A percentile compares a stretch with the other conserved stretches of the same genome.
Evolutionary conservation across 225 moss, liverwort and hornwort genomes (phyloP).

Genomic region (Pseudoscleropodium purum): DNA sequence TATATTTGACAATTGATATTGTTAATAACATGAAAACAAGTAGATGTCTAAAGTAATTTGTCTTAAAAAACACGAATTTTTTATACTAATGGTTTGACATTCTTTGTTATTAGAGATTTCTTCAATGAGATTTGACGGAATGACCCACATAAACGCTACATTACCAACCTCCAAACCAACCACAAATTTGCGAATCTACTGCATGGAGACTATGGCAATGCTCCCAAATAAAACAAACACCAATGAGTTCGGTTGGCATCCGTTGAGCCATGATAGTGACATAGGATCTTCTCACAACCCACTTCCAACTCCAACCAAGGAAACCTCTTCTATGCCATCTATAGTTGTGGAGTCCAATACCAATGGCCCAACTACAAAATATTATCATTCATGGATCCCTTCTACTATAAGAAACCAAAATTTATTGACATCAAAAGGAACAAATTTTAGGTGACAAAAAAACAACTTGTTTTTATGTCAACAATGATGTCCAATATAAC

Average conservation of each 20-base stretch:
- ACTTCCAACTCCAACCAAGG: neutral
- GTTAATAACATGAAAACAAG: no score
- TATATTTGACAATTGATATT: no score
- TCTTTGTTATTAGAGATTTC: neutral
- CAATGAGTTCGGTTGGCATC: neutral
- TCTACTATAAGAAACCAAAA: no score
- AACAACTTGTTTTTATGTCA: no score
- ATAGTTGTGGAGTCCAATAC: neutral
- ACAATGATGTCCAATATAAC: no score
- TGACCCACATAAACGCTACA: constrained; percentile 1
- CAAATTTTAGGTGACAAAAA: no score
- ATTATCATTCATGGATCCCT: neutral
- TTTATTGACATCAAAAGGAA: no score
- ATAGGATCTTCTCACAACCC: neutral
- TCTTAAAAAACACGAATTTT: no score
- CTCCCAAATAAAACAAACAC: constrained; percentile 6
- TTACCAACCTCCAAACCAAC: neutral
- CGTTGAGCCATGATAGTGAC: constrained; percentile 5
- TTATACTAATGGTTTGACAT: neutral
- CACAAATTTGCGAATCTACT: neutral
- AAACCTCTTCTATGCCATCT: neutral
- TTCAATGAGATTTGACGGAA: neutral
- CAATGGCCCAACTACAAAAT: constrained; percentile 15
- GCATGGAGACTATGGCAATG: neutral
- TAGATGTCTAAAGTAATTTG: no score